Base-by-base conservation (phyloP, 192 early-diverging fungal genomes). In the Glomus cerebriforme region DNA sequence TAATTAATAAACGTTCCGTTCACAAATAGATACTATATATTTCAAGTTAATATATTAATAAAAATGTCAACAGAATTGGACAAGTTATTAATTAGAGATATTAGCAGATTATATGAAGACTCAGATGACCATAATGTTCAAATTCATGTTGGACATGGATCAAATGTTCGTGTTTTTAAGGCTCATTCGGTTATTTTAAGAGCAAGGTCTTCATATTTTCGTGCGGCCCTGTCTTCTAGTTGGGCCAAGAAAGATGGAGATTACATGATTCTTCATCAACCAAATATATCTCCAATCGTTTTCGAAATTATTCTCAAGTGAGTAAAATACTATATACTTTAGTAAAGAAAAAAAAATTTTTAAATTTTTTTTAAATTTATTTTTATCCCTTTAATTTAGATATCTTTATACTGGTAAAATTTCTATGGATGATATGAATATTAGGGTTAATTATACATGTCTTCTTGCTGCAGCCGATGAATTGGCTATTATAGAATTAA, bases 121-220 rank as follows among this genome's bases (percentile, higher is more conserved):
- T 60, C 74, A 15, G 74, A 76, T n/a, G 74, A 76, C 62, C 35
- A 64, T 29, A 76, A 76, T 60, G 74, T 76, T 45, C 31, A 64
- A 64, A 76, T 76, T 60, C 49, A 58, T 9, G 74, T 76, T 31
- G 74, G 74, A 17, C 54, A 76, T 35, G 74, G 37, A 29, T 62
- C 74, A 24, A 76, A 76, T 24, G 27, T 43, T 27, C 74, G 35
- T 35, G 62, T 31, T 43, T 76, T 76, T 76, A 26, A 37, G 13
- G 77, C 77, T 60, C 77, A 78, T 43, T 78, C 77, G 2, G 77
- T 78, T 8, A 78, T 78, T 12, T 35, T 78, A 15, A 29, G 77
- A 34, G 77, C 77, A 32, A 67, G 77, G 39, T 78, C 77, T 5
- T 34, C 66, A 7, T 78, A 65, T 78, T 78, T 78, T 58, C 39